Percentiles rank a stretch among this genome's conserved stretches.
Conservation (phyloP, 1,284 basidiomycete species). For the Anthracocystis panici-leucophaei region DNA sequence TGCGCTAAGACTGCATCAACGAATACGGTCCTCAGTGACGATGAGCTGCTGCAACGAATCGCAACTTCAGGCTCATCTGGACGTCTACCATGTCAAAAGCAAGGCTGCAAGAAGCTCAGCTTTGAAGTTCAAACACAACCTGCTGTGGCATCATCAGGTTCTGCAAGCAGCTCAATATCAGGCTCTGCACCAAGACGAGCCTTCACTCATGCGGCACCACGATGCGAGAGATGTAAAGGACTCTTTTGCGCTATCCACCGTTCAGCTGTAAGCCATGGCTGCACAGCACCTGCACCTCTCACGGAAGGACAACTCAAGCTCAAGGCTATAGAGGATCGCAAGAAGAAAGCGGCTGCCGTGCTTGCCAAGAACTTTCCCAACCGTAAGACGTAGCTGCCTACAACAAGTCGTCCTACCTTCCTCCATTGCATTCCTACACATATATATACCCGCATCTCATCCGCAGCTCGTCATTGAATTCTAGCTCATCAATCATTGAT, state of each 20-base stretch:
- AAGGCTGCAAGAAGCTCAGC: constrained; percentile 58
- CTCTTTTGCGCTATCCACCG: constrained; percentile 58
- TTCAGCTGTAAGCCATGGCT: constrained; percentile 48
- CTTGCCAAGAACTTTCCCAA: constrained; percentile 60
- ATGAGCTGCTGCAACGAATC: constrained; percentile 31
- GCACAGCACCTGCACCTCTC: constrained; percentile 48
- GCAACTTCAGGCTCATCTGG: constrained; percentile 26
- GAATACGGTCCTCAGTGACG: constrained; percentile 38
- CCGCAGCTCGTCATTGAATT: constrained; percentile 4
- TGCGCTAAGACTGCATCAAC: constrained; percentile 42
- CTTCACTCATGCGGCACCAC: constrained; percentile 54
- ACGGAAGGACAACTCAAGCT: constrained; percentile 58
- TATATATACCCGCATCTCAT: constrained; percentile 17
- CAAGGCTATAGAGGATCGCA: constrained; percentile 56
- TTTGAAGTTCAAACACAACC: constrained; percentile 34
- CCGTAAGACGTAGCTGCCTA: constrained; percentile 24
- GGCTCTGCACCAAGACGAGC: constrained; percentile 8
- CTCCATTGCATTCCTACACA: background rate
- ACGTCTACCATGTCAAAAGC: constrained; percentile 57
- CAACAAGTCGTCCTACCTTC: background rate
- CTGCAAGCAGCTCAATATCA: background rate
- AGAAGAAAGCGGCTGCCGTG: constrained; percentile 59
- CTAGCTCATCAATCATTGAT: background rate
- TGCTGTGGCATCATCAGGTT: background rate
- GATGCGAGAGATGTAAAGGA: constrained; percentile 57